These are phyloP conservation scores for Hygrophorus pudorinus DNA, from an alignment of 768 basidiomycete species.

Conservation along the genomic window DNA sequence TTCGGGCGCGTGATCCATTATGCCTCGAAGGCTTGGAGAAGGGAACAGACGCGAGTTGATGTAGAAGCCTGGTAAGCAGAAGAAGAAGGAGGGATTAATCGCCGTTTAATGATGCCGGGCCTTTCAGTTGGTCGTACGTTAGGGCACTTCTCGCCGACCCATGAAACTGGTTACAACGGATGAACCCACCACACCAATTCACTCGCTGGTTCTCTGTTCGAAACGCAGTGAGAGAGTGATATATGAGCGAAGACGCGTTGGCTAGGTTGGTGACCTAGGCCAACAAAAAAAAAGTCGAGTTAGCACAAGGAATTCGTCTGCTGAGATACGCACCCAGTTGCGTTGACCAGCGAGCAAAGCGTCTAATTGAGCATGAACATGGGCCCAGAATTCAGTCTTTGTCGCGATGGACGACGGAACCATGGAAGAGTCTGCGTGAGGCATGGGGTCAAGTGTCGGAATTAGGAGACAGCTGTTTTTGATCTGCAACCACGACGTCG, in stretches of 20 bases:
- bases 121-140: constrained; percentile 1
- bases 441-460: constrained; percentile 36
- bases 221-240: constrained; percentile 65
- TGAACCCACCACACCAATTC: constrained; percentile 86
- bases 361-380: constrained; percentile 56
- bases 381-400: constrained; percentile 74
- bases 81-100: too few relatives aligned
- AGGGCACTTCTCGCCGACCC: background rate
- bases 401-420: constrained; percentile 60
- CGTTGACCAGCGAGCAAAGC: constrained; percentile 55
- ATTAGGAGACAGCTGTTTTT: constrained; percentile 5
- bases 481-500: too few relatives aligned
- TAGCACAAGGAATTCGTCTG: background rate
- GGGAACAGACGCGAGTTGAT: constrained; percentile 59
- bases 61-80: constrained; percentile 65
- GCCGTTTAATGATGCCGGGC: background rate
- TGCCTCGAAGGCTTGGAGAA: constrained; percentile 19
- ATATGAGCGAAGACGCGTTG: constrained; percentile 76
- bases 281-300: background rate
- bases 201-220: constrained; percentile 58
- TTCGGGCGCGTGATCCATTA: constrained; percentile 2
- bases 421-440: constrained; percentile 72
- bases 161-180: too few relatives aligned
- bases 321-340: constrained; percentile 54
- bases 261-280: constrained; percentile 75